Evolutionary conservation across 352 stramenopile genomes (phyloP), one percentile per base, ranked within the genome.

Genomic region (Pythium myriotylum): DNA sequence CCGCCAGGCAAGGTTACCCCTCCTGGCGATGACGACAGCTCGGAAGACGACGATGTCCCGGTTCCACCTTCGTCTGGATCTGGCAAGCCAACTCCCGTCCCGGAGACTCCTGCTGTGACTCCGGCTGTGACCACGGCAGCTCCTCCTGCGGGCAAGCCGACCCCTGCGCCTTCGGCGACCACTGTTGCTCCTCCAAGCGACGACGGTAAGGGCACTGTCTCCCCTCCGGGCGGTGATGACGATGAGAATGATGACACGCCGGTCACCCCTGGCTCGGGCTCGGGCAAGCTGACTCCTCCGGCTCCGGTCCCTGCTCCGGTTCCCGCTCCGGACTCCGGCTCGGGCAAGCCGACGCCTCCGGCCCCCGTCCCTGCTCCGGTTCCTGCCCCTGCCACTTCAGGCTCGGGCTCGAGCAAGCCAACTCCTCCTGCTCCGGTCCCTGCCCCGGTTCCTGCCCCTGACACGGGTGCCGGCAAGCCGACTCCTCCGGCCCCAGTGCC

Each of bases 21-120:
- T 27, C 41, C 41, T 14, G 41, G 41, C 10, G 43, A 29, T 10
- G 43, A 51, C 33, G 43, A 51, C 43, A 51, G 16, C 43, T 51
- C 43, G 20, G 26, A 51, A 3, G 43, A 51, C n/a, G 43, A 32
- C 7, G 43, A 29, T 12, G 22, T 33, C 22, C 43, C 43, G 3
- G 43, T n/a, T 26, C 19, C 43, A n/a, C 20, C 20, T 2, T 51
- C 43, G 19, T 20, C 20, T 29, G 43, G 29, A 35, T 35, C 43
- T 29, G 43, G 20, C 43, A 51, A 51, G 19, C 43, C 43, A n/a
- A 35, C 43, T 35, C 29, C 29, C 5, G 29, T 5, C 29, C 29
- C 29, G 29, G 29, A 10, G 5, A 35, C 29, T 35, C 29, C 29
- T 35, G 29, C 29, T 10, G 29, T 35, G 5, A 35, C 29, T 35